Base-by-base conservation (phyloP, 1,139 yeast genomes). In the Zygotorulaspora mrakii region DNA sequence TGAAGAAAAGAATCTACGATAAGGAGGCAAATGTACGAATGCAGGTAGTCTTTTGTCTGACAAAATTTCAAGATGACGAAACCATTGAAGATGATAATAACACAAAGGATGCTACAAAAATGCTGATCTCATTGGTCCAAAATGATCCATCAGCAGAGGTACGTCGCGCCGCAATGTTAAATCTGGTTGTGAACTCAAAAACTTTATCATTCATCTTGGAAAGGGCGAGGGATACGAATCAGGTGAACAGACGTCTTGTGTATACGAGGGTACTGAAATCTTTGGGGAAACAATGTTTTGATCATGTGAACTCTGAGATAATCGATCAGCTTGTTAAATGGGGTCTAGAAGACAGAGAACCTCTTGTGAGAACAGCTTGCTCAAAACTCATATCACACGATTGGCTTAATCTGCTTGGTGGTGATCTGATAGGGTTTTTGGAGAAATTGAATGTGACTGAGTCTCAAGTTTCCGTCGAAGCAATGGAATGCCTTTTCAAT, bases 261-360 rank as follows among this genome's bases (percentile, higher is more conserved):
- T 91, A 76, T 61, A 71, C 91, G 1, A 72, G 85, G 43, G 70
- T 84, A 1, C 64, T 87, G 41, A 79, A 79, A 43, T 82, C 79
- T 26, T 67, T 86, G 51, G 85, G 85, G 5, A 84, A 77, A 46
- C 31, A 48, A 3, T 49, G 55, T 16, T 81, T 84, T 57, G 68
- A 80, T 36, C 68, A 71, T 5, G 66, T 91, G 4, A 77, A 77
- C 36, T 67, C 75, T 33, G 68, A 68, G n/a, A 69, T 76, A 37
- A 67, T 95, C 37, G 91, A 83, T 45, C 73, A 74, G 47, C 61
- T 91, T 16, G 68, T 91, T 22, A 70, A 72, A 35, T 85, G 95
- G 88, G 98, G 98, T 1, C 68, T 91, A 36, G 77, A 78, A 48
- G 98, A 91, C 62, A 77, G 97, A 49, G 96, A 89, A 48, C 76